phyloP scores from a whole-genome alignment of 495 filamentous ascomycete species.

The Pseudevernia furfuracea region DNA sequence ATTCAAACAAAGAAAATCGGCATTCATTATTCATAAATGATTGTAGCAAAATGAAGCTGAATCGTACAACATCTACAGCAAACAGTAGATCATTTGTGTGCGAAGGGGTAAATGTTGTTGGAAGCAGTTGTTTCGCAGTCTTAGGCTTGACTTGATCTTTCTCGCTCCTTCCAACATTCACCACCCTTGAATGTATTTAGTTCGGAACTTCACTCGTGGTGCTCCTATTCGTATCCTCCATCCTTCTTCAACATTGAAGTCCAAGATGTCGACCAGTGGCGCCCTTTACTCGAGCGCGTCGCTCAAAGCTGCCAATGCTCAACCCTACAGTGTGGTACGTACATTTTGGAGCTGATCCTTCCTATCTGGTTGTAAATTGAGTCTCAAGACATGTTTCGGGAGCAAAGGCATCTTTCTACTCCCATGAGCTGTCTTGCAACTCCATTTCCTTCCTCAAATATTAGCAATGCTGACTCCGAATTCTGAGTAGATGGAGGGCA shows the following conservation, averaged over 20 bases:
- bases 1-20: background rate
- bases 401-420: no score
- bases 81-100: background rate
- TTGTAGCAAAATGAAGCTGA: background rate
- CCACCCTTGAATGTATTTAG: background rate
- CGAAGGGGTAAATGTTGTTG: background rate
- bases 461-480: no score
- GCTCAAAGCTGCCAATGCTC: constrained; percentile 24
- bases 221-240: background rate
- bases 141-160: constrained; percentile 9
- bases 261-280: constrained; percentile 18
- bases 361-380: no score
- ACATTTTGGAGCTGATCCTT: no score
- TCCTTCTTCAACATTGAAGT: background rate
- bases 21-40: background rate
- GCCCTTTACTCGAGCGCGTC: constrained; percentile 22
- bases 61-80: background rate
- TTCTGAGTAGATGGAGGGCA: constrained; percentile 46
- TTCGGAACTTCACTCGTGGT: background rate
- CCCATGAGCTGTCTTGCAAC: no score
- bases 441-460: no score
- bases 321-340: constrained; percentile 36
- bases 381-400: no score
- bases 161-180: background rate
- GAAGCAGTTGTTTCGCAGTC: constrained; percentile 2